phyloP scores from a whole-genome alignment of 768 basidiomycete species.

The Agaricus blazei region DNA sequence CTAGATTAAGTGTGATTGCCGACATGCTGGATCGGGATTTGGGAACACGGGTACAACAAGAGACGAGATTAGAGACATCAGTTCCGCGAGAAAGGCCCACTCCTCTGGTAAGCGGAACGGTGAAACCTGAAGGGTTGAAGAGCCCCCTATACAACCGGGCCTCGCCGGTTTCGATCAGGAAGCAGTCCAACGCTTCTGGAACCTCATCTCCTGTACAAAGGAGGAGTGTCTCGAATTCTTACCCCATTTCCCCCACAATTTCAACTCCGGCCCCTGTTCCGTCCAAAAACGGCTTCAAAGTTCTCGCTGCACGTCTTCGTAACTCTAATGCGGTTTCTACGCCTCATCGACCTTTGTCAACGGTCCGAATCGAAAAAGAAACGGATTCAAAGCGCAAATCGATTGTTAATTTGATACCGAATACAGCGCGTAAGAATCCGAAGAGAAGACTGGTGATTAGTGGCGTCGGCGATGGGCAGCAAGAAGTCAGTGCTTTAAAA shows the following conservation, averaged over 20 bases:
- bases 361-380: background rate
- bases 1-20: conserved; percentile 3
- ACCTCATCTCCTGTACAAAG: background rate
- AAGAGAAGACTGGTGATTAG: conserved; percentile 29
- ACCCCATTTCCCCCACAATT: background rate
- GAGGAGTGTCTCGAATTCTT: background rate
- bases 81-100: background rate
- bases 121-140: background rate
- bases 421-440: conserved; percentile 8
- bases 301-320: conserved; percentile 20
- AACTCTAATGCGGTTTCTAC: conserved; percentile 2
- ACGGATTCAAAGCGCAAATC: conserved; percentile 6
- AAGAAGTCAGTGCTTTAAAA: conserved; percentile 24
- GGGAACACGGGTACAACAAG: background rate
- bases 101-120: background rate
- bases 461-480: conserved; percentile 24
- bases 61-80: background rate
- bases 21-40: conserved; percentile 9
- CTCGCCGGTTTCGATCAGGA: background rate
- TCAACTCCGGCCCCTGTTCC: conserved; percentile 6
- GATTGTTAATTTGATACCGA: conserved; percentile 10
- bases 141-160: background rate
- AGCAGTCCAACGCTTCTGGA: background rate
- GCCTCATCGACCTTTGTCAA: background rate
- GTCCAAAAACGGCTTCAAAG: conserved; percentile 16